These are phyloP conservation scores for Bruguiera parviflora DNA, from an alignment of 345 rosid species.

Conservation along the genomic window DNA sequence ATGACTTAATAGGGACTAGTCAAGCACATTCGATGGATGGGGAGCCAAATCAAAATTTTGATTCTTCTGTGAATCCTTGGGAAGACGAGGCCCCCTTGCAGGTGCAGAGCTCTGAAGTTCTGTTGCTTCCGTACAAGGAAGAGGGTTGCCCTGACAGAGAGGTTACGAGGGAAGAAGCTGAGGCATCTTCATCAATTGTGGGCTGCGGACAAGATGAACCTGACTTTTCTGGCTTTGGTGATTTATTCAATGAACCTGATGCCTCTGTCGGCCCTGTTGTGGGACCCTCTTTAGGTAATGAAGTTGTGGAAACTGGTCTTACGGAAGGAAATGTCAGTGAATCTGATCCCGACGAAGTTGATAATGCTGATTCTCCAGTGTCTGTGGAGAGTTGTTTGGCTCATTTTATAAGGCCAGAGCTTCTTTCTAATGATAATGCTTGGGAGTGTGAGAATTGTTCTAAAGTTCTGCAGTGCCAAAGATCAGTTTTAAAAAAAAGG, in stretches of 20 bases:
- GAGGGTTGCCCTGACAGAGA: constrained; percentile 34
- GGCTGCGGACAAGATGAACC: constrained; percentile 48
- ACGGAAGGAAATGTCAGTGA: constrained; percentile 57
- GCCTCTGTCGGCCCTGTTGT: constrained; percentile 43
- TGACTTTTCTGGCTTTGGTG: constrained; percentile 82
- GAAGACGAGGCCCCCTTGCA: constrained; percentile 63
- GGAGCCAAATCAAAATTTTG: constrained; percentile 36
- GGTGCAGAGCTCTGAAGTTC: constrained; percentile 63
- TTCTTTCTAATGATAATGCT: constrained; percentile 85
- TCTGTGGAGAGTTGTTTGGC: constrained; percentile 89
- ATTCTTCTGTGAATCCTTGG: constrained; percentile 56
- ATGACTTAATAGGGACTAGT: constrained; percentile 30
- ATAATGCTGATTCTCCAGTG: constrained; percentile 76
- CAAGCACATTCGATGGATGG: constrained; percentile 24
- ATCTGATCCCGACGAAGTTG: constrained; percentile 94
- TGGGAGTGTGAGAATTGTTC: constrained; percentile 96
- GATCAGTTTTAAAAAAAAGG: constrained; percentile 41
- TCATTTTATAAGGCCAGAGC: constrained; percentile 78
- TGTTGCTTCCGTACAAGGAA: constrained; percentile 75
- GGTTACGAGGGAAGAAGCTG: constrained; percentile 39
- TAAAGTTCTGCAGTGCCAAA: constrained; percentile 41
- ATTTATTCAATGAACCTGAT: constrained; percentile 88
- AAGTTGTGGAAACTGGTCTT: constrained; percentile 47
- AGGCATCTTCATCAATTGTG: constrained; percentile 48
- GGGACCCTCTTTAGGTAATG: constrained; percentile 56